These are phyloP conservation scores for Sclerotinia subarctica DNA, from an alignment of 2,329 filamentous ascomycete species.

Conservation along the genomic window DNA sequence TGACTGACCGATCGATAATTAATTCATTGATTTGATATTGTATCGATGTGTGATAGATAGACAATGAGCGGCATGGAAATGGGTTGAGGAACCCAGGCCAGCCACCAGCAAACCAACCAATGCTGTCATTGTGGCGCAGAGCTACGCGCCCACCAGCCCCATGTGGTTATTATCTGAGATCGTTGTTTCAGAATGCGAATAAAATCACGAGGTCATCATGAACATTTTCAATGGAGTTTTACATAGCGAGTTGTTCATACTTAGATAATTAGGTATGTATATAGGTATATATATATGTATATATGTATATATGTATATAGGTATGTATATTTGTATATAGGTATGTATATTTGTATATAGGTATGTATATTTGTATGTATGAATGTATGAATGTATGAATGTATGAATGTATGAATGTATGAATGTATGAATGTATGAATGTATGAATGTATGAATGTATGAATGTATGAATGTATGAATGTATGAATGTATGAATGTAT, in stretches of 20 bases:
- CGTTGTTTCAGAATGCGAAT: slow-evolving; percentile 10
- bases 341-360: too few species aligned
- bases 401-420: too few species aligned
- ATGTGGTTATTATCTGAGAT: background rate
- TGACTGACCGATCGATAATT: background rate
- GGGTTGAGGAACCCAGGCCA: background rate
- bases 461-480: too few species aligned
- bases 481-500: too few species aligned
- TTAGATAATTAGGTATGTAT: too few species aligned
- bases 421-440: too few species aligned
- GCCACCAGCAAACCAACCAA: slow-evolving; percentile 2
- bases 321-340: too few species aligned
- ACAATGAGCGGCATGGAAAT: background rate
- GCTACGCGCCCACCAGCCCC: background rate
- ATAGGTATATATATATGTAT: too few species aligned
- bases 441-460: too few species aligned
- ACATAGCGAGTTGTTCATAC: background rate
- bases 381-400: too few species aligned
- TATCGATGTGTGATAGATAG: background rate
- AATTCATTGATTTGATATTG: background rate
- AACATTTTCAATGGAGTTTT: background rate
- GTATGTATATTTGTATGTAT: too few species aligned
- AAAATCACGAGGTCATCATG: background rate
- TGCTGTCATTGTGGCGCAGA: slow-evolving; percentile 18
- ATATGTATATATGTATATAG: too few species aligned